Evolutionary conservation across 2,329 filamentous ascomycete species (phyloP), one percentile per base, ranked within the genome.

Genomic region (Mycosphaerella sp.): DNA sequence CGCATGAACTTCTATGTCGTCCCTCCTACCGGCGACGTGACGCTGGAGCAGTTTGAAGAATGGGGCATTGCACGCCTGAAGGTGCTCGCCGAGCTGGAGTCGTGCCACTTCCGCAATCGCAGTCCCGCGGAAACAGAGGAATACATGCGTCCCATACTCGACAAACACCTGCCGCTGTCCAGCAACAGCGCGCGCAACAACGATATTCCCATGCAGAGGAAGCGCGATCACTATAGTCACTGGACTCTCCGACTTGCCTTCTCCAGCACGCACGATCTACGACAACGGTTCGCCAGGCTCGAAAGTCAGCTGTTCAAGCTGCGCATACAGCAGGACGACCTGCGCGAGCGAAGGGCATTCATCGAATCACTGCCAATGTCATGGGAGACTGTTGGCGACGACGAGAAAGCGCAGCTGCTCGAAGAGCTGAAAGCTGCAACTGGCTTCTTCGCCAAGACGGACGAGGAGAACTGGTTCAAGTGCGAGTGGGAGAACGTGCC

Each of bases 161-260:
- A 90, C 54, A 96, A 96, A 72, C 87, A 89, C 69, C 78, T 96
- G 4, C 86, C 87, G 0, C 81, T 96, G 14, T 82, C 84, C 55
- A 79, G 85, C 39, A 91, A 89, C 64, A 85, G 81, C 49, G 87
- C 87, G 1, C 72, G 75, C 17, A 73, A 74, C 12, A 70, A 71
- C 9, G 74, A 75, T 27, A 71, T 91, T 12, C 77, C 80, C 18
- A 72, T 80, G 30, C 88, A 98, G 71, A 80, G 91, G 25, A 87
- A 91, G 69, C 94, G 93, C 67, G 93, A 98, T 63, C 93, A 98
- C 71, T 98, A 97, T 71, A 93, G 87, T 50, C 93, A 98, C 70
- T 98, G 96, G 68, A 98, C 97, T 55, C 79, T 98, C 5, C 84
- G 93, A 0, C 80, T 98, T 39, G 93, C 93, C 1, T 98, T 98